These are phyloP conservation scores for Flaveria bidentis DNA, from an alignment of 129 eudicot species.

Conservation along the genomic window DNA sequence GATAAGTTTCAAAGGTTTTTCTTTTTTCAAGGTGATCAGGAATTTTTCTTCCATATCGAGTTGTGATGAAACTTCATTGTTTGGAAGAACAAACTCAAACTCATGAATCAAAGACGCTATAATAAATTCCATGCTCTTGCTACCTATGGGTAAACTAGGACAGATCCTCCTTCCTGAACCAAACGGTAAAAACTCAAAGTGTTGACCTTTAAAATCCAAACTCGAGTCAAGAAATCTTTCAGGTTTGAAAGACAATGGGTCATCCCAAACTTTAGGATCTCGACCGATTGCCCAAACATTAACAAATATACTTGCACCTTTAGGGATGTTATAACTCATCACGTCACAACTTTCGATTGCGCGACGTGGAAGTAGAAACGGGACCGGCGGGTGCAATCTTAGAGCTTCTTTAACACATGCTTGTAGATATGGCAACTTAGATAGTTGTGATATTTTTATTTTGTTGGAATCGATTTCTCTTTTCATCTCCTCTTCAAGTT, in stretches of 20 bases:
- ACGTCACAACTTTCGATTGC: slow-evolving; percentile 28
- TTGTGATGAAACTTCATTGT: slow-evolving; percentile 16
- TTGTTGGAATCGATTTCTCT: slow-evolving; percentile 12
- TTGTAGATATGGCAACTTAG: slow-evolving; percentile 36
- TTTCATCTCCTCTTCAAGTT: slow-evolving; percentile 24
- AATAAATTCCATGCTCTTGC: slow-evolving; percentile 21
- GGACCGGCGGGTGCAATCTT: slow-evolving; percentile 42
- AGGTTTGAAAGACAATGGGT: slow-evolving; percentile 39
- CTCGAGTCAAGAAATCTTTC: slow-evolving; percentile 33
- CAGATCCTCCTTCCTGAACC: slow-evolving; percentile 49
- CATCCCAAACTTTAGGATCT: slow-evolving; percentile 41
- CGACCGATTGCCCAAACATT: slow-evolving; percentile 42
- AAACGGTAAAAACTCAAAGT: slow-evolving; percentile 41
- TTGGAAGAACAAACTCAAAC: slow-evolving; percentile 36
- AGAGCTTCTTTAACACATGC: slow-evolving; percentile 39
- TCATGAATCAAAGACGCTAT: slow-evolving; percentile 29
- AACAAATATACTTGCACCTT: slow-evolving; percentile 27
- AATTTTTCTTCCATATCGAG: slow-evolving; percentile 38
- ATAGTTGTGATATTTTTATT: slow-evolving; percentile 24
- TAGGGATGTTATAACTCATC: slow-evolving; percentile 33
- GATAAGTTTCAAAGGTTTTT: slow-evolving; percentile 18
- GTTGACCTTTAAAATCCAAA: slow-evolving; percentile 33
- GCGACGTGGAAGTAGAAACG: slow-evolving; percentile 32
- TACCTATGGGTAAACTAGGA: slow-evolving; percentile 40
- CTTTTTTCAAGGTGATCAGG: slow-evolving; percentile 17